A percentile compares a stretch with the other conserved stretches of the same genome.
Conservation (phyloP, 2,329 filamentous ascomycete species). For the Hymenoscyphus fructigenus region DNA sequence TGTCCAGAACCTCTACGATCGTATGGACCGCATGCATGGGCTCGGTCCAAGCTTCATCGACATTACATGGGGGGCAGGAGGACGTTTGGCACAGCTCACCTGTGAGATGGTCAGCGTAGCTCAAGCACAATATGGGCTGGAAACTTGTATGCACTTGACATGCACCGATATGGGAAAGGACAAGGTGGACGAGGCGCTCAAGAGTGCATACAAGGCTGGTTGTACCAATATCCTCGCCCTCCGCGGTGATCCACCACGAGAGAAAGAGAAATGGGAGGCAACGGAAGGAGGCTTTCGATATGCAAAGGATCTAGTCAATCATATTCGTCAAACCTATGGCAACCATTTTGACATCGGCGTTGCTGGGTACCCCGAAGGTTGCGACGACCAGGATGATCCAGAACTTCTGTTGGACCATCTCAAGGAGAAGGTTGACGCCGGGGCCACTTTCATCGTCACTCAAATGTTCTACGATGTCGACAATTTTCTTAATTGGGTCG, state of each 20-base stretch:
- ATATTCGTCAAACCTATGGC: constrained; percentile 76
- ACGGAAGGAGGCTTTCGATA: constrained; percentile 86
- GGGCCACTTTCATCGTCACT: constrained; percentile 90
- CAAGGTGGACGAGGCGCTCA: constrained; percentile 85
- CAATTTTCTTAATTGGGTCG: constrained; percentile 89
- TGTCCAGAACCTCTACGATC: constrained; percentile 98
- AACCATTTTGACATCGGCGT: constrained; percentile 97
- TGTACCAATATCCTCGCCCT: constrained; percentile 97
- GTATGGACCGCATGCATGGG: constrained; percentile 98
- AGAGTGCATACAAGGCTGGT: constrained; percentile 86
- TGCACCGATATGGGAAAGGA: constrained; percentile 97
- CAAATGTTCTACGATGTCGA: constrained; percentile 99
- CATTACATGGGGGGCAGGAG: constrained; percentile 97
- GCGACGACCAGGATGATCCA: constrained; percentile 87
- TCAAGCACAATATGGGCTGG: constrained; percentile 90
- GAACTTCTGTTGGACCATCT: constrained; percentile 85
- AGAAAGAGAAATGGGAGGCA: constrained; percentile 91
- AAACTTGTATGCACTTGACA: constrained; percentile 98
- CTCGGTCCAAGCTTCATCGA: constrained; percentile 95
- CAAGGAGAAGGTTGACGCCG: constrained; percentile 95
- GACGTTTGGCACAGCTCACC: constrained; percentile 85
- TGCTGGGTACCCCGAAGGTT: constrained; percentile 93
- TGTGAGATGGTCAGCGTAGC: constrained; percentile 97
- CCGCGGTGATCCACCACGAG: constrained; percentile 88
- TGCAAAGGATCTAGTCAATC: constrained; percentile 77